phyloP scores from a whole-genome alignment of 208 protist species.

The Leishmania tarentolae region DNA sequence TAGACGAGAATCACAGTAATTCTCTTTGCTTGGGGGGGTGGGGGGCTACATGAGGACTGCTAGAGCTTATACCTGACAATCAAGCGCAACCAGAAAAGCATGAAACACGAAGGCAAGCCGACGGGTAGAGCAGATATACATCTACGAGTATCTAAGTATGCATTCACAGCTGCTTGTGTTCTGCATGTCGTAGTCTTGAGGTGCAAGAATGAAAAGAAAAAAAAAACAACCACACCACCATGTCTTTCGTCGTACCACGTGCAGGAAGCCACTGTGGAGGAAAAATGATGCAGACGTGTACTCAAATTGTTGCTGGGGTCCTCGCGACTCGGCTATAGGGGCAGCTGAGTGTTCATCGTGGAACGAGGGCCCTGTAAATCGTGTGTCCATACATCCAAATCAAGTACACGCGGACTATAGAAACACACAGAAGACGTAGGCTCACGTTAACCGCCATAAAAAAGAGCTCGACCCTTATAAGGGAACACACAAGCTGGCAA shows the following conservation, averaged over 20 bases:
- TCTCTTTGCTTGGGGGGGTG: background rate
- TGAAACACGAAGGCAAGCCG: background rate
- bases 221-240: background rate
- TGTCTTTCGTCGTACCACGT: background rate
- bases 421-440: background rate
- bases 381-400: background rate
- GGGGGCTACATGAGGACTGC: background rate
- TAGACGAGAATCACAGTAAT: conserved; percentile 4
- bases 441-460: background rate
- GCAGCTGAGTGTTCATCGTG: background rate
- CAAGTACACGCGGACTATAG: background rate
- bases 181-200: background rate
- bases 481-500: background rate
- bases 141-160: too few relatives aligned
- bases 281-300: too few relatives aligned
- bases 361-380: background rate
- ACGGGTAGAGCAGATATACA: background rate
- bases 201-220: background rate
- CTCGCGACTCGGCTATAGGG: background rate
- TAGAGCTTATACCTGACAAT: background rate
- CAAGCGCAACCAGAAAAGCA: background rate
- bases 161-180: background rate
- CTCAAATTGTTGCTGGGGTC: background rate
- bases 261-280: background rate
- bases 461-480: background rate